Percentiles rank a stretch among this genome's conserved stretches.
These are phyloP conservation scores for Amniculicola lignicola DNA, from an alignment of 495 filamentous ascomycete species.

Conservation along the genomic window DNA sequence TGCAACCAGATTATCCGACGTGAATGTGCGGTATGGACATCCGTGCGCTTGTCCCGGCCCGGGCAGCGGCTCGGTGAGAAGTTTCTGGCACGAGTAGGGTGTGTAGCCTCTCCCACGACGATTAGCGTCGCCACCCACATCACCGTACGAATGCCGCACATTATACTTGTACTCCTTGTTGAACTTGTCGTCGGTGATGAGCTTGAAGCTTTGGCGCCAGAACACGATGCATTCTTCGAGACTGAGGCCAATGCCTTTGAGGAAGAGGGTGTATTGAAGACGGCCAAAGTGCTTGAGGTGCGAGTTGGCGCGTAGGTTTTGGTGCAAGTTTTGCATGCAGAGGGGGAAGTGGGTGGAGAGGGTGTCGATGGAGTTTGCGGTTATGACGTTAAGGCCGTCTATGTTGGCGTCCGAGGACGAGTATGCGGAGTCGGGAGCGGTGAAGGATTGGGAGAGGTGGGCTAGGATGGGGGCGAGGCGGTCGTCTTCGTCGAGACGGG, in stretches of 20 bases:
- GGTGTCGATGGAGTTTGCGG: slow-evolving; percentile 69
- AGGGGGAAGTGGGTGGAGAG: slow-evolving; percentile 84
- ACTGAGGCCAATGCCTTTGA: slow-evolving; percentile 92
- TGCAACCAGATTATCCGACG: slow-evolving; percentile 73
- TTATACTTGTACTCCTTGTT: slow-evolving; percentile 98
- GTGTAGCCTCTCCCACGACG: slow-evolving; percentile 80
- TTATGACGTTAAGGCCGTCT: slow-evolving; percentile 56
- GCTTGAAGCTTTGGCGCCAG: slow-evolving; percentile 82
- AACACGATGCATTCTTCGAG: slow-evolving; percentile 92
- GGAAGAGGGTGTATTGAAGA: slow-evolving; percentile 92
- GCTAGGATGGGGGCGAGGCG: slow-evolving; percentile 89
- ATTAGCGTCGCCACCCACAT: slow-evolving; percentile 90
- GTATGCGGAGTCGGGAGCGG: slow-evolving; percentile 81
- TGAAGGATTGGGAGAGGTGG: slow-evolving; percentile 89
- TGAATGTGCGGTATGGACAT: slow-evolving; percentile 93
- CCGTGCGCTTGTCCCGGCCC: slow-evolving; percentile 84
- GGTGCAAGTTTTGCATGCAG: slow-evolving; percentile 91
- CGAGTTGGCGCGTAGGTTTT: slow-evolving; percentile 72
- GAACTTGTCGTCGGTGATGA: slow-evolving; percentile 85
- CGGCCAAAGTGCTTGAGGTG: slow-evolving; percentile 93
- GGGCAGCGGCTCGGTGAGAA: slow-evolving; percentile 80
- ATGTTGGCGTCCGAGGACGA: slow-evolving; percentile 63
- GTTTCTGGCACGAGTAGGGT: slow-evolving; percentile 90
- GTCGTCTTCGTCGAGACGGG: slow-evolving; percentile 93
- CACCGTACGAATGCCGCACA: slow-evolving; percentile 86